Percentiles rank a stretch among this genome's conserved stretches.
Evolutionary conservation across 2,329 filamentous ascomycete species (phyloP).

Genomic region (Rhynchosporium graminicola): DNA sequence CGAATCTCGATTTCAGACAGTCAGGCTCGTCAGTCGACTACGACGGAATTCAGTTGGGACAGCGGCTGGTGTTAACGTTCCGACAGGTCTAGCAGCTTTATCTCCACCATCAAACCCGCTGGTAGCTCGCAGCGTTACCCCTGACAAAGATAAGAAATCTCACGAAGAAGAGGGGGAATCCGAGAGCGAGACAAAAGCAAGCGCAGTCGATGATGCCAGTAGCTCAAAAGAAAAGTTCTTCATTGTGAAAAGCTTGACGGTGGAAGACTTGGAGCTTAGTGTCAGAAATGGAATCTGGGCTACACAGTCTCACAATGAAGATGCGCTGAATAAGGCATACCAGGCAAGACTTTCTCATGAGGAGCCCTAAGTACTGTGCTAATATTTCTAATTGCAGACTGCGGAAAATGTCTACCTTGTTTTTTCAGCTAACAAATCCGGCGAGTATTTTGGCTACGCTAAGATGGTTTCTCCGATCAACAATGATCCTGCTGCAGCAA

Average conservation of each 20-base stretch:
- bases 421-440: constrained; percentile 96
- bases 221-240: constrained; percentile 73
- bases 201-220: constrained; percentile 5
- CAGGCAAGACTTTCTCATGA: constrained; percentile 54
- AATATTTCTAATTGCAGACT: constrained; percentile 49
- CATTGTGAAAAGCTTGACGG: constrained; percentile 87
- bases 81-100: constrained; percentile 39
- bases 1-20: constrained; percentile 85
- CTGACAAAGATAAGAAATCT: constrained; percentile 41
- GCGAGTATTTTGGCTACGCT: constrained; percentile 94
- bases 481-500: constrained; percentile 69
- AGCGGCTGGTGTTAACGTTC: constrained; percentile 34
- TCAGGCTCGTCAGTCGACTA: constrained; percentile 81
- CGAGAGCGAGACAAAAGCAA: constrained; percentile 14
- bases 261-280: constrained; percentile 87
- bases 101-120: constrained; percentile 30
- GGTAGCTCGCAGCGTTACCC: constrained; percentile 32
- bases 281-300: constrained; percentile 90
- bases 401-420: constrained; percentile 86
- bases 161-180: constrained; percentile 20
- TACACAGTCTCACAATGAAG: constrained; percentile 91
- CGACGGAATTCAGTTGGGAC: constrained; percentile 55
- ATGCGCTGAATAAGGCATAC: constrained; percentile 78
- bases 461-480: constrained; percentile 85
- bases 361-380: constrained; percentile 7